Base-by-base conservation (phyloP, 2,329 filamentous ascomycete species). In the Penicillium sp. region DNA sequence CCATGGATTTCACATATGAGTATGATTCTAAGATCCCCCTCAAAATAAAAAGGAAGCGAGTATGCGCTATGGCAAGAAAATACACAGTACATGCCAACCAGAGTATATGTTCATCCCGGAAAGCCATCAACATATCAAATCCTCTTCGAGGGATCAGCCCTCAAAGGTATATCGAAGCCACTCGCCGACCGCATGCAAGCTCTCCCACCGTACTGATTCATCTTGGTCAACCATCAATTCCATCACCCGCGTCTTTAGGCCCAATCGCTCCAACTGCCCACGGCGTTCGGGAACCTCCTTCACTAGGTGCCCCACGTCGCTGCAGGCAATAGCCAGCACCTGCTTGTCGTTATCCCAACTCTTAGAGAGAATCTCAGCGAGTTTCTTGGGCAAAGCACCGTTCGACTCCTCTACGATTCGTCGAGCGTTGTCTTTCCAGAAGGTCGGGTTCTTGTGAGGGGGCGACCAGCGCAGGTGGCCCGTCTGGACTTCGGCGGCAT, bases 401-500 rank as follows among this genome's bases (percentile, higher is more conserved):
- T 91, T 89, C 71, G 92, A 86, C 61, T 89, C 85, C 50, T 96
- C 91, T 56, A 96, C 80, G 61, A 97, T 96, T 68, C 87, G 88
- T 56, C 89, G 86, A 8, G 92, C 90, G 66, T 97, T 96, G 67
- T 96, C 92, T 42, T 87, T 85, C 92, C 92, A 97, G 78, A 97
- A 97, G 6, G 87, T 84, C 44, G 87, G 82, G 77, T 88, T 93
- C 66, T 89, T 87, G 76, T 97, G 92, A 38, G 92, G 92, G 31
- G 92, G 92, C 5, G 90, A 94, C 92, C 92, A 97, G 69, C 91
- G 88, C 53, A 97, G 82, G 71, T 96, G 92, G 35, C 92, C 92
- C 2, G 89, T 87, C 66, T 89, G 84, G 49, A 97, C 83, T 76
- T 97, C 92, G 54, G 89, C 89, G 6, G 91, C 86, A 72, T 89